phyloP scores from a whole-genome alignment of 176 grass and related monocot genomes.

The Cocos nucifera region DNA sequence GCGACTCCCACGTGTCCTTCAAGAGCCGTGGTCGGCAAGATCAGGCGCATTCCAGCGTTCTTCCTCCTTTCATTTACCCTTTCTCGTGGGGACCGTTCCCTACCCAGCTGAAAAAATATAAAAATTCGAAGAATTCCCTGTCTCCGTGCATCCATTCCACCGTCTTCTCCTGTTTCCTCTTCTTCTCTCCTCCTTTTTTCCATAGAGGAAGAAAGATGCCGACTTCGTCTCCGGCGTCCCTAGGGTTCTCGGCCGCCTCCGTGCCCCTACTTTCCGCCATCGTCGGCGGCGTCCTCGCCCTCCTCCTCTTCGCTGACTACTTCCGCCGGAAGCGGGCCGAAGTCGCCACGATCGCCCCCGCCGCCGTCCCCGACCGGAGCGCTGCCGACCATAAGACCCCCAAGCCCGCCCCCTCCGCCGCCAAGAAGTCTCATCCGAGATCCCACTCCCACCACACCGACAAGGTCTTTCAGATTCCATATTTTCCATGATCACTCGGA shows the following conservation, averaged over 20 bases:
- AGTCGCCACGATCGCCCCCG: conserved; percentile 43
- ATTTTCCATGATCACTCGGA: neutral
- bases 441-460: neutral
- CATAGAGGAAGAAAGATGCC: neutral
- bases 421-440: conserved; percentile 32
- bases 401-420: conserved; percentile 12
- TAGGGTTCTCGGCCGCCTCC: conserved; percentile 36
- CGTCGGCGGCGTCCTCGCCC: conserved; percentile 53
- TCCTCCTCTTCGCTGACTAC: conserved; percentile 49
- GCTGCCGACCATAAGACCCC: conserved; percentile 18
- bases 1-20: too few relatives aligned
- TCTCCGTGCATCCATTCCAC: too few relatives aligned
- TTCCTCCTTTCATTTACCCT: too few relatives aligned
- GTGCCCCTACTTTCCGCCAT: conserved; percentile 53
- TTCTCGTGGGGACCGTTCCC: too few relatives aligned
- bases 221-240: conserved; percentile 3
- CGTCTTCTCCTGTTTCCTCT: too few relatives aligned
- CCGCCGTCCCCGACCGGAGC: conserved; percentile 25
- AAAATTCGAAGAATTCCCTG: too few relatives aligned
- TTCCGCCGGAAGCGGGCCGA: conserved; percentile 78
- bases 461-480: too few relatives aligned
- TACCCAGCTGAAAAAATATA: too few relatives aligned
- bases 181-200: too few relatives aligned
- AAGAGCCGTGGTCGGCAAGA: too few relatives aligned
- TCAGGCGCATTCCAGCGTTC: too few relatives aligned